Base-by-base conservation (phyloP, 2,329 filamentous ascomycete species). In the Grosmannia clavigera region DNA sequence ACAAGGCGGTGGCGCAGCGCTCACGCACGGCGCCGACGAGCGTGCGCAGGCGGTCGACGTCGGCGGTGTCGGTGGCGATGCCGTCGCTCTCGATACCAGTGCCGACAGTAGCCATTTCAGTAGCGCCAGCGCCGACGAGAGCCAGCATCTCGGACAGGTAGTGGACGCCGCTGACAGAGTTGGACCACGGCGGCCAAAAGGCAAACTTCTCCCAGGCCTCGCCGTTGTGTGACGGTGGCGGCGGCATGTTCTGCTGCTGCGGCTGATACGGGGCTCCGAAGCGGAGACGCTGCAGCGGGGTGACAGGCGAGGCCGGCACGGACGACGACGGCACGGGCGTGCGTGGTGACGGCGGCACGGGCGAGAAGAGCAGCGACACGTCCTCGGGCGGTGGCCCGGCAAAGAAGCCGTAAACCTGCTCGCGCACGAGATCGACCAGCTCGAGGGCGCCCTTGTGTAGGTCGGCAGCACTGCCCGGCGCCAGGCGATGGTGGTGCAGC, bases 151-250 rank as follows among this genome's bases (percentile, higher is more conserved):
- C 90, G 57, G 88, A 85, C 5, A 99, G 79, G 68, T 95, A 96
- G 70, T 95, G 84, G 1, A 92, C 89, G n/a, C 89, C 92, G 61
- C 91, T 95, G 29, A 97, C 76, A 0, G 92, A 92, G 69, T 96
- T 97, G 2, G 91, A 88, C 74, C 88, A 87, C 0, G 92, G 94
- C 4, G 92, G 92, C 92, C 92, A 97, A 72, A 97, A 99, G 0
- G 92, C 92, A 71, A 94, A 84, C 74, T 92, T 87, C 69, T 97
- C 94, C 90, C 91, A 97, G 0, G 86, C 76, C 66, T 96, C 90
- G 6, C 92, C 92, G 53, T 82, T 82, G 66, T 81, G 88, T 0
- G 90, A 89, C 0, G 88, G 90, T 1, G 86, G 85, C 12, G 85
- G 84, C 1, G 90, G 92, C 2, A 14, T 5, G 10, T 56, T 25